phyloP scores from a whole-genome alignment of 345 rosid species.

The Lagerstroemia speciosa region DNA sequence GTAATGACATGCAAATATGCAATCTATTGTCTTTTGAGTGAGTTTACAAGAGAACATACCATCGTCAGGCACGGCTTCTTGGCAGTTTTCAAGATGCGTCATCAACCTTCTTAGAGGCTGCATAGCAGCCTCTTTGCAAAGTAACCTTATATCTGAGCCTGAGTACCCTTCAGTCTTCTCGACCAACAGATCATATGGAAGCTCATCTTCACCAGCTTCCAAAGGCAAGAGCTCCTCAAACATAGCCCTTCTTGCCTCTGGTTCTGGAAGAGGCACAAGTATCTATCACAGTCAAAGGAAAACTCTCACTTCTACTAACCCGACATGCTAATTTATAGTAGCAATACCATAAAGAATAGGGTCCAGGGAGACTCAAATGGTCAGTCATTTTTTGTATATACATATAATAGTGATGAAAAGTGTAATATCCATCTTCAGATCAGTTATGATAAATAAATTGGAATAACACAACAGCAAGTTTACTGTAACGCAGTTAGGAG shows the following conservation, averaged over 20 bases:
- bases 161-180: constrained; percentile 79
- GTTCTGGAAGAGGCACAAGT: constrained; percentile 92
- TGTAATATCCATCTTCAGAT: no score
- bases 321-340: no score
- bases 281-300: constrained; percentile 50
- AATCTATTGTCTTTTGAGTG: no score
- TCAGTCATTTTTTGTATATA: no score
- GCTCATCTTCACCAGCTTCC: constrained; percentile 32
- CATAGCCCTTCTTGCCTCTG: constrained; percentile 93
- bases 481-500: no score
- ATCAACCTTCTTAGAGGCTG: constrained; percentile 82
- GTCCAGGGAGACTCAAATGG: no score
- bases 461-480: no score
- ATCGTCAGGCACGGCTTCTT: constrained; percentile 62
- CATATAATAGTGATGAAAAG: no score
- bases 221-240: constrained; percentile 70
- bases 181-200: constrained; percentile 68
- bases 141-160: constrained; percentile 83
- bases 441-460: no score
- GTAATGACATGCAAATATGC: no score
- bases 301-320: background rate
- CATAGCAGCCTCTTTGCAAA: constrained; percentile 96
- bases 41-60: constrained; percentile 31
- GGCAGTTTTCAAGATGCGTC: constrained; percentile 48
- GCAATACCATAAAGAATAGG: no score